phyloP scores from a whole-genome alignment of 257 asterid genomes.

The Solanum virginianum region DNA sequence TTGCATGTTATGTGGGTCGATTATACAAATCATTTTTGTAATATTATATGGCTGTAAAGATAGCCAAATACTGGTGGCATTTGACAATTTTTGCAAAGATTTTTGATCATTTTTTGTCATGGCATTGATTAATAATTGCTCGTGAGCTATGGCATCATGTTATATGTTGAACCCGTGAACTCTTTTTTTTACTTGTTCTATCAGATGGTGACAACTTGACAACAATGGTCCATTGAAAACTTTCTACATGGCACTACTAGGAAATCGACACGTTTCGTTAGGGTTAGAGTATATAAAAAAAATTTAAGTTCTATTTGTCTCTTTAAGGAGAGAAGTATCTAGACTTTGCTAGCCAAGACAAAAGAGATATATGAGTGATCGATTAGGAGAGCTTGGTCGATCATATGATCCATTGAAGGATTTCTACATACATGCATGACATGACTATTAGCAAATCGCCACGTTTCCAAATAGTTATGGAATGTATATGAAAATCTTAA shows the following conservation, averaged over 20 bases:
- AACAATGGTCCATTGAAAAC: background rate
- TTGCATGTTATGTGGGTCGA: conserved; percentile 3
- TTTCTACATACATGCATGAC: background rate
- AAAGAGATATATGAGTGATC: background rate
- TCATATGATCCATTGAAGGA: background rate
- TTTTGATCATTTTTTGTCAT: background rate
- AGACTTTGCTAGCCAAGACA: background rate
- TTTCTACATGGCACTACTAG: background rate
- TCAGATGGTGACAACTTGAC: background rate
- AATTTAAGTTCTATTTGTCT: background rate
- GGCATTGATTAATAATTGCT: conserved; percentile 8
- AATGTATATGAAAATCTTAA: background rate
- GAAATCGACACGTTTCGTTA: background rate
- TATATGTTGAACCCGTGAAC: conserved; percentile 37
- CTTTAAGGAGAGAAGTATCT: background rate
- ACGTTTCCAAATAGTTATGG: background rate
- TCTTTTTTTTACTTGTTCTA: conserved; percentile 1
- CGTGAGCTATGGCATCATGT: background rate
- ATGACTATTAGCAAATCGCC: background rate
- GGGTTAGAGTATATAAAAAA: background rate
- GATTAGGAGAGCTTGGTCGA: background rate
- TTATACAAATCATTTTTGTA: background rate
- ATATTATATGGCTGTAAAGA: background rate
- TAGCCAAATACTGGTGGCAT: background rate
- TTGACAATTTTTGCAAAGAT: background rate